Conservation (phyloP, 2,329 filamentous ascomycete species). For the Colletotrichum incanum region DNA sequence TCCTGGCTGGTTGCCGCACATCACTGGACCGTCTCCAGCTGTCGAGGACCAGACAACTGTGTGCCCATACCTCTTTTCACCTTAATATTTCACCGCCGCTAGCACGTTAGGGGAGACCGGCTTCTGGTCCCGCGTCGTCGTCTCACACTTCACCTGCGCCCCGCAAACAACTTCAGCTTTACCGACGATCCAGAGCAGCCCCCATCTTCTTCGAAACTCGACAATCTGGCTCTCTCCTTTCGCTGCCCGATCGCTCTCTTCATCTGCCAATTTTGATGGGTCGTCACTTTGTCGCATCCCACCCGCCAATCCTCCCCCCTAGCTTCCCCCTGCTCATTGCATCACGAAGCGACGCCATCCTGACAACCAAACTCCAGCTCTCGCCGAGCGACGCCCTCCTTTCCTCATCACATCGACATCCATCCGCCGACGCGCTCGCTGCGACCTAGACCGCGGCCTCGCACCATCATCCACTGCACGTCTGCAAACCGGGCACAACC, state of each 20-base stretch:
- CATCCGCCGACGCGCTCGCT: slow-evolving; percentile 40
- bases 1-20: slow-evolving; percentile 37
- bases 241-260: slow-evolving; percentile 29
- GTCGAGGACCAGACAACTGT: slow-evolving; percentile 37
- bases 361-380: slow-evolving; percentile 34
- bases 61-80: slow-evolving; percentile 34
- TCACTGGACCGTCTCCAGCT: slow-evolving; percentile 42
- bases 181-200: slow-evolving; percentile 42
- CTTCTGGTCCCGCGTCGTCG: slow-evolving; percentile 44
- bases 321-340: slow-evolving; percentile 33
- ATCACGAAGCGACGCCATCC: slow-evolving; percentile 38
- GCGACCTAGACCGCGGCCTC: slow-evolving; percentile 10
- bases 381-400: slow-evolving; percentile 42
- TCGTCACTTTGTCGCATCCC: slow-evolving; percentile 28
- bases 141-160: slow-evolving; percentile 44
- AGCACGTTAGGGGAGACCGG: slow-evolving; percentile 42
- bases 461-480: slow-evolving; percentile 20
- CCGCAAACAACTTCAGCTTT: slow-evolving; percentile 45
- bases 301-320: slow-evolving; percentile 24
- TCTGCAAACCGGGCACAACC: slow-evolving; percentile 5
- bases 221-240: slow-evolving; percentile 36
- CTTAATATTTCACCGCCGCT: slow-evolving; percentile 43
- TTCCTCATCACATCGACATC: slow-evolving; percentile 38
- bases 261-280: slow-evolving; percentile 38
- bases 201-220: slow-evolving; percentile 28